Conservation (phyloP, 2,329 filamentous ascomycete genomes). For the Cytospora piceicola region DNA sequence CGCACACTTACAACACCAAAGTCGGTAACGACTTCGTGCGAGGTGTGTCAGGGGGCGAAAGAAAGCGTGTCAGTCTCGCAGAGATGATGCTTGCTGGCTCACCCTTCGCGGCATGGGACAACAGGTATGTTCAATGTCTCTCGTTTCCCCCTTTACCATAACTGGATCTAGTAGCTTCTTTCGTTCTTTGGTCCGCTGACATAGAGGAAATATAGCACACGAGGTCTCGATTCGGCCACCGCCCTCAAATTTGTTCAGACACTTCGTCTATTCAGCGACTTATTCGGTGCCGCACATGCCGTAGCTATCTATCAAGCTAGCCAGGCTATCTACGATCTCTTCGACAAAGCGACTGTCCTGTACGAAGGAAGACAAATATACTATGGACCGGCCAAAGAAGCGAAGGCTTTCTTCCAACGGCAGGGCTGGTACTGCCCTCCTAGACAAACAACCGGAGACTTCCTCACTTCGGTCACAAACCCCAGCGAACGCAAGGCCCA, state of each 20-base stretch:
- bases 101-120: conserved; percentile 68
- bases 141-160: no score
- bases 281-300: conserved; percentile 62
- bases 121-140: conserved; percentile 48
- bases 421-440: conserved; percentile 71
- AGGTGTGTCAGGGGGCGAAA: conserved; percentile 71
- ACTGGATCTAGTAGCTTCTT: background rate
- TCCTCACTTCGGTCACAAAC: conserved; percentile 71
- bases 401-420: conserved; percentile 67
- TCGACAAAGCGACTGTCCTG: conserved; percentile 75
- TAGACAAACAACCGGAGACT: conserved; percentile 71
- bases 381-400: conserved; percentile 65
- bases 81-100: conserved; percentile 72
- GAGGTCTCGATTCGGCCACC: conserved; percentile 73
- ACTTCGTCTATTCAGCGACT: conserved; percentile 66
- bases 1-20: conserved; percentile 72
- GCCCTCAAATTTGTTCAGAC: conserved; percentile 74
- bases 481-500: conserved; percentile 60
- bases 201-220: conserved; percentile 50
- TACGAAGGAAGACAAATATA: conserved; percentile 81
- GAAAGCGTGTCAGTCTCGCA: conserved; percentile 81
- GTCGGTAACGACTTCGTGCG: conserved; percentile 76
- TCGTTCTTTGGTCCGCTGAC: background rate
- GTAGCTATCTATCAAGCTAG: conserved; percentile 76
- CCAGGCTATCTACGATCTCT: conserved; percentile 70